A percentile compares a stretch with the other conserved stretches of the same genome.
phyloP scores from a whole-genome alignment of 805 yeast species.

The Candida boidinii region DNA sequence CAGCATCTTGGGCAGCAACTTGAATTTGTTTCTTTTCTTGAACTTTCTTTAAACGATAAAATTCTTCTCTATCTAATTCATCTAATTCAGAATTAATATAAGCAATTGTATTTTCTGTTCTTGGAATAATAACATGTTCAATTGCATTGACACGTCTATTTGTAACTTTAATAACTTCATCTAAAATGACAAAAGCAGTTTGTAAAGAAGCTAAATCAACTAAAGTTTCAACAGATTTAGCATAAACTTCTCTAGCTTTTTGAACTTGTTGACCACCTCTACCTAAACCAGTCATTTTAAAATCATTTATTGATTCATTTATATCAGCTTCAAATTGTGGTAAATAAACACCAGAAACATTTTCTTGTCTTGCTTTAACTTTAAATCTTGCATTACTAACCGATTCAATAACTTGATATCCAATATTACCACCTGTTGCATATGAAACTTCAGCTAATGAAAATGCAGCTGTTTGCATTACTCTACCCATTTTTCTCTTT shows the following conservation, averaged over 20 bases:
- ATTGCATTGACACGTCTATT: constrained; percentile 98
- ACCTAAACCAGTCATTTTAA: constrained; percentile 93
- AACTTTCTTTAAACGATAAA: constrained; percentile 91
- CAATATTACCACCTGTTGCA: constrained; percentile 94
- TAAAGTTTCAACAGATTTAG: constrained; percentile 93
- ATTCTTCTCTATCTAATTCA: constrained; percentile 97
- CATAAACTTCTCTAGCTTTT: constrained; percentile 85
- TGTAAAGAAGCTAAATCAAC: constrained; percentile 94
- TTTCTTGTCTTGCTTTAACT: constrained; percentile 87
- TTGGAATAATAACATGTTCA: constrained; percentile 95
- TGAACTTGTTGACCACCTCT: constrained; percentile 98
- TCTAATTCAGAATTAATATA: constrained; percentile 94
- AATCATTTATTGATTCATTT: constrained; percentile 82
- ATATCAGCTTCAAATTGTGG: constrained; percentile 87
- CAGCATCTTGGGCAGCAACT: constrained; percentile 55
- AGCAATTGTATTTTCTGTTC: constrained; percentile 90
- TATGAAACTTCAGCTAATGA: constrained; percentile 95
- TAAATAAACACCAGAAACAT: constrained; percentile 90
- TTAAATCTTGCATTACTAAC: constrained; percentile 87
- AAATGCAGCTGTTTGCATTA: constrained; percentile 97
- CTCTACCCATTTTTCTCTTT: constrained; percentile 94
- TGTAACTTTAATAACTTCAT: constrained; percentile 96
- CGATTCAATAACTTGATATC: constrained; percentile 91
- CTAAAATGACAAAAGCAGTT: constrained; percentile 92
- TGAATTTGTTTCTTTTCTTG: constrained; percentile 89